Conservation (phyloP, 805 yeast species). For the Schwanniomyces occidentalis region DNA sequence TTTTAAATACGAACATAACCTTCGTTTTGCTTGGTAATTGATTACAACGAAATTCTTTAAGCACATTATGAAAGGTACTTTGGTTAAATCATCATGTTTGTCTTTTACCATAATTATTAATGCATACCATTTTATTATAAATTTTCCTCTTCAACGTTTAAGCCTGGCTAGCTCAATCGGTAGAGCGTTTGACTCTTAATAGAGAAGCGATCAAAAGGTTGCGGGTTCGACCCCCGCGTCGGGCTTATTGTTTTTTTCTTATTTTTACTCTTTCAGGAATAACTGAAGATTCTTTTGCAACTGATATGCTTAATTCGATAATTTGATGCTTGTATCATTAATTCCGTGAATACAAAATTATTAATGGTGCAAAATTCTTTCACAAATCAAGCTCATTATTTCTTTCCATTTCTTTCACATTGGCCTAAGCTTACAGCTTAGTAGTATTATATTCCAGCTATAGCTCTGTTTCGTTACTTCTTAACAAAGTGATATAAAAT, state of each 20-base stretch:
- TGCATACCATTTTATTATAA: not conserved
- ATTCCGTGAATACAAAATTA: not conserved
- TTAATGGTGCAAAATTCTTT: not conserved
- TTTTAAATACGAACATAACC: not conserved
- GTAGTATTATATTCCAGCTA: no score
- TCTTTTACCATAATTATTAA: not conserved
- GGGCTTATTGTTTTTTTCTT: conserved; percentile 12
- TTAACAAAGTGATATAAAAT: no score
- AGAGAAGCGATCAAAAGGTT: conserved; percentile 14
- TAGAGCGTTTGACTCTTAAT: conserved; percentile 16
- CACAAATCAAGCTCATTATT: no score
- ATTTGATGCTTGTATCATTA: not conserved
- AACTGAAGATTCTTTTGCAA: not conserved
- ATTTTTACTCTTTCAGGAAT: not conserved
- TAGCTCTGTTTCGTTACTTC: no score
- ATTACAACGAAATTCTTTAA: not conserved
- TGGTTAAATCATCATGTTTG: not conserved
- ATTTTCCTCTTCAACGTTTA: not conserved
- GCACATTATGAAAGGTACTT: not conserved
- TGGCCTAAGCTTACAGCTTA: no score
- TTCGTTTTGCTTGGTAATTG: not conserved
- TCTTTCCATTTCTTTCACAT: no score
- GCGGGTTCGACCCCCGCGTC: conserved; percentile 20
- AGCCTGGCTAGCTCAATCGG: conserved; percentile 18
- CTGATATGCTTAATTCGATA: not conserved